phyloP scores from a whole-genome alignment of 495 filamentous ascomycete species.

The Trichodelitschia bisporula region DNA sequence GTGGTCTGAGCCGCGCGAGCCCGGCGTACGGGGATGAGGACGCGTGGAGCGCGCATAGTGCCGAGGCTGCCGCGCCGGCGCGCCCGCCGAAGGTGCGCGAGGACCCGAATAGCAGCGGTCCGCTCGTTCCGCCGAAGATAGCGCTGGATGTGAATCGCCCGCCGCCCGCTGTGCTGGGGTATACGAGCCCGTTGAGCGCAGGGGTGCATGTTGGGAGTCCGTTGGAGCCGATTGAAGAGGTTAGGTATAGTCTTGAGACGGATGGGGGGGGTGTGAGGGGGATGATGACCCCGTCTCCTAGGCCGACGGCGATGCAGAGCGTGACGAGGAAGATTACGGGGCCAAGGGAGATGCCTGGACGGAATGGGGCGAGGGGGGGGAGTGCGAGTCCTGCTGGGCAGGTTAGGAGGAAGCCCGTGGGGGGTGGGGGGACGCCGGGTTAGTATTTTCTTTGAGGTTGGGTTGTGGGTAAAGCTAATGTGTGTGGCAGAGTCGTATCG shows the following conservation, averaged over 20 bases:
- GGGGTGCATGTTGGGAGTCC: neutral
- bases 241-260: constrained; percentile 1
- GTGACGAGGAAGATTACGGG: neutral
- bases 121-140: constrained; percentile 13
- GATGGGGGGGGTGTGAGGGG: neutral
- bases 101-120: no score
- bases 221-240: constrained; percentile 1
- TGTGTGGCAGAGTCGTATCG: no score
- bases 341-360: neutral
- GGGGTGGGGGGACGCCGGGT: no score
- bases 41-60: neutral
- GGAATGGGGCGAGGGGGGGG: no score
- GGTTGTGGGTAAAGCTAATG: no score
- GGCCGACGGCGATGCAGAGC: neutral
- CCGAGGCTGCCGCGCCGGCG: constrained; percentile 3
- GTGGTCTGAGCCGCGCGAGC: constrained; percentile 7
- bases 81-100: constrained; percentile 11
- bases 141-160: neutral
- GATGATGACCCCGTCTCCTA: neutral
- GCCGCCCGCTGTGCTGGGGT: no score
- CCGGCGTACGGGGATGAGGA: constrained; percentile 7
- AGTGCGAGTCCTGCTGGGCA: no score
- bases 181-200: neutral
- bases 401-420: no score
- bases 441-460: no score